These are phyloP conservation scores for Aphanomyces euteiches DNA, from an alignment of 352 stramenopile genomes.

Conservation along the genomic window DNA sequence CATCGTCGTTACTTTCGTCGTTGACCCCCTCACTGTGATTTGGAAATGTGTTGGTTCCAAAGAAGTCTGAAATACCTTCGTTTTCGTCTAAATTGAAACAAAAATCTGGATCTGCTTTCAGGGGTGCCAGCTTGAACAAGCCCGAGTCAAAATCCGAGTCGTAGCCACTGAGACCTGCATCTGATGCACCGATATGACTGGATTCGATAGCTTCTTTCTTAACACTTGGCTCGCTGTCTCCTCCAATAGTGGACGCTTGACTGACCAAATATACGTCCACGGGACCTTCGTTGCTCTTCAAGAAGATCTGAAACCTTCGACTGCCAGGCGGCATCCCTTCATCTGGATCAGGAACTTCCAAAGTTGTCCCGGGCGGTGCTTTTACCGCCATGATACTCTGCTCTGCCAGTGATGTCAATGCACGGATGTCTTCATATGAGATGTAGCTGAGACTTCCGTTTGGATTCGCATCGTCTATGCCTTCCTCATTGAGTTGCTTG, in stretches of 20 bases:
- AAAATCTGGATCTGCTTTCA: slow-evolving; percentile 87
- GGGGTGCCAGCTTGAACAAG: slow-evolving; percentile 78
- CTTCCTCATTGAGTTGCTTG: slow-evolving; percentile 76
- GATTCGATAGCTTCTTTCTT: slow-evolving; percentile 22
- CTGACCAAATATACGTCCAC: slow-evolving; percentile 90
- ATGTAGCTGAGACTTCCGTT: slow-evolving; percentile 38
- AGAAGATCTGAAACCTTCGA: slow-evolving; percentile 91
- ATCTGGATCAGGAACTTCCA: slow-evolving; percentile 93
- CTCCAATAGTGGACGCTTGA: slow-evolving; percentile 33
- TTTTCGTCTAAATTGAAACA: slow-evolving; percentile 85
- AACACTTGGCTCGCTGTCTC: slow-evolving; percentile 37
- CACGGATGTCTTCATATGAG: slow-evolving; percentile 86
- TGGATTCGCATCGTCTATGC: slow-evolving; percentile 43
- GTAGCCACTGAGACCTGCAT: slow-evolving; percentile 32
- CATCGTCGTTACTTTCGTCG: slow-evolving; percentile 10
- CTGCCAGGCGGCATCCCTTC: slow-evolving; percentile 88
- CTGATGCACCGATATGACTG: not conserved
- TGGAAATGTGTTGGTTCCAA: slow-evolving; percentile 44
- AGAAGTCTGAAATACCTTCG: slow-evolving; percentile 86
- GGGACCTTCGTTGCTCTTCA: slow-evolving; percentile 87
- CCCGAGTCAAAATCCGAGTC: slow-evolving; percentile 78
- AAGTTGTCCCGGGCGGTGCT: slow-evolving; percentile 88
- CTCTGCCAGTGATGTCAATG: slow-evolving; percentile 74
- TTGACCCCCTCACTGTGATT: not conserved
- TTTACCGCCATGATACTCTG: slow-evolving; percentile 94